phyloP scores from a whole-genome alignment of 768 basidiomycete species.

The Kwoniella pini region DNA sequence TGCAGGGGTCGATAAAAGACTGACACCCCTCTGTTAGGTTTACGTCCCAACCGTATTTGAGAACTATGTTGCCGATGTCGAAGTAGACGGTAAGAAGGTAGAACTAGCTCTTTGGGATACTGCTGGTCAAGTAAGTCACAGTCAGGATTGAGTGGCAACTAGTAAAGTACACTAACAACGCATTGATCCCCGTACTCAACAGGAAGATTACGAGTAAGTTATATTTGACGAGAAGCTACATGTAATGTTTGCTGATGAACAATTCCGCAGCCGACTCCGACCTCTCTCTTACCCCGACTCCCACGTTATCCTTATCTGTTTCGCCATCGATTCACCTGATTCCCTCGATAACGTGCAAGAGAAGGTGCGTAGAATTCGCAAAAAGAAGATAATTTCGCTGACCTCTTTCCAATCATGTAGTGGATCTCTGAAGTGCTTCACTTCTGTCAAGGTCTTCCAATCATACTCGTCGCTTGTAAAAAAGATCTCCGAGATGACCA shows the following conservation, averaged over 20 bases:
- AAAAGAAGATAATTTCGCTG: not conserved
- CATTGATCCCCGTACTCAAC: conserved; percentile 7
- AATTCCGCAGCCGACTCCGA: conserved; percentile 67
- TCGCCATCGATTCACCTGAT: conserved; percentile 96
- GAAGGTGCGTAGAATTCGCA: conserved; percentile 68
- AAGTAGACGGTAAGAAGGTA: conserved; percentile 97
- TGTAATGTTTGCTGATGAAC: not conserved
- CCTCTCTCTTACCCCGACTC: conserved; percentile 98
- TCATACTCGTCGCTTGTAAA: conserved; percentile 98
- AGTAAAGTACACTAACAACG: conserved; percentile 8
- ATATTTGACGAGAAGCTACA: not conserved
- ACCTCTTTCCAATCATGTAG: conserved; percentile 56
- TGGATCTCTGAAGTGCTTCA: conserved; percentile 99
- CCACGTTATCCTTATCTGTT: conserved; percentile 99
- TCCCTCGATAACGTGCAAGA: conserved; percentile 99
- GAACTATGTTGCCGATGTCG: conserved; percentile 98
- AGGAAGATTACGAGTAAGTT: conserved; percentile 80
- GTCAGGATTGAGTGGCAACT: conserved; percentile 12
- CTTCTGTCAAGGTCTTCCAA: conserved; percentile 89
- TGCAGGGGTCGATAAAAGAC: not conserved
- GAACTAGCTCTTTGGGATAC: conserved; percentile 99
- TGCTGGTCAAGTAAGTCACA: conserved; percentile 73
- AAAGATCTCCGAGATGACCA: conserved; percentile 94
- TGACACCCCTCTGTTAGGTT: conserved; percentile 63
- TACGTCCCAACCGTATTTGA: conserved; percentile 99